Evolutionary conservation across 306 rosid species (phyloP), one percentile per base, ranked within the genome.

Genomic region (Dryas octopetala): DNA sequence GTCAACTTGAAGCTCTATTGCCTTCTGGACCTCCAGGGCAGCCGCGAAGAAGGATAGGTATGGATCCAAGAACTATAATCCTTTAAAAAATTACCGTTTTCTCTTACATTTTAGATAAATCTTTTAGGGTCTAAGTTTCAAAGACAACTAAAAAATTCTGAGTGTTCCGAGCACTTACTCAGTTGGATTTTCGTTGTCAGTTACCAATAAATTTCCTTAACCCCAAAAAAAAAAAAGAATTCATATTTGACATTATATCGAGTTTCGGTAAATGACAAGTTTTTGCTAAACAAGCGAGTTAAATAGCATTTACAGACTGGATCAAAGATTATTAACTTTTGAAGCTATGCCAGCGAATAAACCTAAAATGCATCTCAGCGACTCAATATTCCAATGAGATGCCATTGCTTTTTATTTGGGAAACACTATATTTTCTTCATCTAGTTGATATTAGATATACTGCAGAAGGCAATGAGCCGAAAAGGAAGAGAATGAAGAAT

Each of bases 381-480:
- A 14, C 52, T 41, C 3, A 14, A 13, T 44, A 66, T 81, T 62
- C 54, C 66, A 64, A 14, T 68, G 50, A 79, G 76, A 84, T 78
- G 46, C 7, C 12, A 32, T 14, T 73, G 0, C 6, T 74, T 62
- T 62, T 48, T 77, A 47, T 81, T 65, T 49, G 32, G 64, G 46
- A 11, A 76, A 68, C 17, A 64, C 78, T 4, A 41, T 43, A 54
- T 44, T 53, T 13, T 59, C 75, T 77, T 51, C 51, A 46, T 75
- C 73, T 49, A 32, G 78, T 87, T 84, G 63, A 86, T 81, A 32
- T 50, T 80, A 62, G 75, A 47, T 80, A 48, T 63, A 79, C 83
- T 79, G 72, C 92, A 96, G 99, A 96, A 90, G 98, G 93, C 70
- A 90, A 68, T 73, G 97, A 93, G 71, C 97, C 88, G 87, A 96